phyloP scores from a whole-genome alignment of 2,329 filamentous ascomycete genomes.

The Helotiales sp. region DNA sequence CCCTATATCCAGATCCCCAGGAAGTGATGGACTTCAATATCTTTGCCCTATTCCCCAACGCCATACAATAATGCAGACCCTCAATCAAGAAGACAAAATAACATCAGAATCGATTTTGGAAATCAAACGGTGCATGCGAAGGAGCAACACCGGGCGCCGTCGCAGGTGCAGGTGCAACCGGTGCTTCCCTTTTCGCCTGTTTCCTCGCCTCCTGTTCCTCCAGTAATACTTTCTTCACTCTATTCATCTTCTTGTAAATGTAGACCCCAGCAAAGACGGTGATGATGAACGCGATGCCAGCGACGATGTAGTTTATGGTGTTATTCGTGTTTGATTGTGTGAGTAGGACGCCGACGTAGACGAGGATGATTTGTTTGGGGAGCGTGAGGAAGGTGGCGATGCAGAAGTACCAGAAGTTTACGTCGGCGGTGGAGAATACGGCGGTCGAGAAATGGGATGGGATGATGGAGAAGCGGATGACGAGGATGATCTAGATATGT shows the following conservation, averaged over 20 bases:
- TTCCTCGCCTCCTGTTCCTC: constrained; percentile 34
- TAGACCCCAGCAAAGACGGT: constrained; percentile 40
- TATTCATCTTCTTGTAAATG: constrained; percentile 40
- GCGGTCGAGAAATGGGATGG: constrained; percentile 44
- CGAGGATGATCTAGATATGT: constrained; percentile 37
- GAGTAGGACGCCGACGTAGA: constrained; percentile 42
- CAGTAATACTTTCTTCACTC: constrained; percentile 37
- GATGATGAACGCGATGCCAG: constrained; percentile 36
- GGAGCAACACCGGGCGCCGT: no score
- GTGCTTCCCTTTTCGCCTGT: constrained; percentile 4
- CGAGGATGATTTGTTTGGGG: constrained; percentile 44
- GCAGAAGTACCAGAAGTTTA: constrained; percentile 43
- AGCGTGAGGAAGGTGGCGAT: constrained; percentile 42
- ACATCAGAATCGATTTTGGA: no score
- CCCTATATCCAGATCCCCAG: no score
- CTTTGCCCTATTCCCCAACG: no score
- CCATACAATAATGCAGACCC: no score
- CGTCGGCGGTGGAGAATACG: constrained; percentile 44
- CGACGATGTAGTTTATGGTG: constrained; percentile 37
- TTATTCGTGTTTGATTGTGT: constrained; percentile 31
- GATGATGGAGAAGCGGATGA: constrained; percentile 43
- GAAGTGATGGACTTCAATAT: no score
- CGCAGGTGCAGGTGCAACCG: neutral
- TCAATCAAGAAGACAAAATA: no score
- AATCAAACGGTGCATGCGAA: no score